phyloP scores from a whole-genome alignment of 768 basidiomycete genomes.

The Mycena vulgaris region DNA sequence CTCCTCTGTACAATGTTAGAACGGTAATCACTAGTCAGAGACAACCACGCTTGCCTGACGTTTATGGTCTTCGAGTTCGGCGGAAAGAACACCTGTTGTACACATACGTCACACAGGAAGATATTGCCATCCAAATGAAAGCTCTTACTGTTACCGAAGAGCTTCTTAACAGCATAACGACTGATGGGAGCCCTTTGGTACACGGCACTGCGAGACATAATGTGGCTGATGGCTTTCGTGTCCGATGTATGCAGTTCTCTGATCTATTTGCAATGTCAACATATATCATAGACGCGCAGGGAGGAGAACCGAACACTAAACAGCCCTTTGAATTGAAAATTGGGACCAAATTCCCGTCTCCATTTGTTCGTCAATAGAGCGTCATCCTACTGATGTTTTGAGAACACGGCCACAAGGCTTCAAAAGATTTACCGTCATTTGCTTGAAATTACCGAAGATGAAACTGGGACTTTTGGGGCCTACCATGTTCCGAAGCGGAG shows the following conservation, averaged over 20 bases:
- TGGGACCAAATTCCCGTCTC: background rate
- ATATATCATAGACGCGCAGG: background rate
- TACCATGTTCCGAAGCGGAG: conserved; percentile 47
- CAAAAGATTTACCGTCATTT: background rate
- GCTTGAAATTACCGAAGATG: conserved; percentile 47
- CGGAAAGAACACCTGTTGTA: conserved; percentile 51
- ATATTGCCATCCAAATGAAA: background rate
- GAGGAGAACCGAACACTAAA: conserved; percentile 46
- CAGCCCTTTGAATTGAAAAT: background rate
- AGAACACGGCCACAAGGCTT: background rate
- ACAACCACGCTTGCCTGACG: conserved; percentile 50
- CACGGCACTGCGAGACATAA: conserved; percentile 57
- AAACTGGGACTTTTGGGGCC: conserved; percentile 53
- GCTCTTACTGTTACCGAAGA: background rate
- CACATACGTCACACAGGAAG: background rate
- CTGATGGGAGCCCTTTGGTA: conserved; percentile 53
- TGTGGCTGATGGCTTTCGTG: conserved; percentile 61
- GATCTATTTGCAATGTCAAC: conserved; percentile 39
- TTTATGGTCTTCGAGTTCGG: conserved; percentile 56
- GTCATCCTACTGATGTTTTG: background rate
- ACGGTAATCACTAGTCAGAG: background rate
- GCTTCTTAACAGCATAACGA: background rate
- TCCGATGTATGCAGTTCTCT: conserved; percentile 61
- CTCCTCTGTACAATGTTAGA: background rate
- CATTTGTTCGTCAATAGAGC: background rate